These are phyloP conservation scores for Stellera chamaejasme DNA, from an alignment of 345 rosid species.

Conservation along the genomic window DNA sequence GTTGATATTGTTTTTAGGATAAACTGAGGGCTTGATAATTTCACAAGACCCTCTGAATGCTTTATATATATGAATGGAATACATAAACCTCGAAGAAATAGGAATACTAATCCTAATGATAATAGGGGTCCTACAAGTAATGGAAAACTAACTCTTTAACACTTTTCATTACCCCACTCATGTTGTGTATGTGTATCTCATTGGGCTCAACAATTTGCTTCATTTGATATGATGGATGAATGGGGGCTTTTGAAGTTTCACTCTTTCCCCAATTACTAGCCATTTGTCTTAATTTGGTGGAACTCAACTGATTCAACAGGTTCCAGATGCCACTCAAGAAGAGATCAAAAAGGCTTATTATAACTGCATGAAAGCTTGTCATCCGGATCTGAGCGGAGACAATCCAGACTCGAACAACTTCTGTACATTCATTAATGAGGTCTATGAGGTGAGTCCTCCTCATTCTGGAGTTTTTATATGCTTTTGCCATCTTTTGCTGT, in stretches of 20 bases:
- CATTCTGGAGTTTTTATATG: background rate
- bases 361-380: constrained; percentile 95
- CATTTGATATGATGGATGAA: background rate
- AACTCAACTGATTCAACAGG: constrained; percentile 25
- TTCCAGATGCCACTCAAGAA: constrained; percentile 78
- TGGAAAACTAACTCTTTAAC: too few species aligned
- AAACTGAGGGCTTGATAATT: too few species aligned
- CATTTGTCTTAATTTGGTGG: background rate
- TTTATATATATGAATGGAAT: too few species aligned
- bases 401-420: constrained; percentile 78
- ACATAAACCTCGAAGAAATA: too few species aligned
- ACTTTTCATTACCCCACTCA: background rate
- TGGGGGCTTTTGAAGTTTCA: background rate
- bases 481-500: too few species aligned
- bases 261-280: background rate
- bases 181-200: background rate
- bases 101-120: too few species aligned
- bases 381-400: constrained; percentile 89
- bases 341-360: constrained; percentile 95
- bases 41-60: too few species aligned
- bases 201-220: background rate
- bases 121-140: too few species aligned
- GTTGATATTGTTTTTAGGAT: too few species aligned
- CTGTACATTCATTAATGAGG: constrained; percentile 92
- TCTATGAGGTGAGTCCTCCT: constrained; percentile 58